Conservation (phyloP, 192 early-diverging fungal species). For the Dimargaris verticillata region DNA sequence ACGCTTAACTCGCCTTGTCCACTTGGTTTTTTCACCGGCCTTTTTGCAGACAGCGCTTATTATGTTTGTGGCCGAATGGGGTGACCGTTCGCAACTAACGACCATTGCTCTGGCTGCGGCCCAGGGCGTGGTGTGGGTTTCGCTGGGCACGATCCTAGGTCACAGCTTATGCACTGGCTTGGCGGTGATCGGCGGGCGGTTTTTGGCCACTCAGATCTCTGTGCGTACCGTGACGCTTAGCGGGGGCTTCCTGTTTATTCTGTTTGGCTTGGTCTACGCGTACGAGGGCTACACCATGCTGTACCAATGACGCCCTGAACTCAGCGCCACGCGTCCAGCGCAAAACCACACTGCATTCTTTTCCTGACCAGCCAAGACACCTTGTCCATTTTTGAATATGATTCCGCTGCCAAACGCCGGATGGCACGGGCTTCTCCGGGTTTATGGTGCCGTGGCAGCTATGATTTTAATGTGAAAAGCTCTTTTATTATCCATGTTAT, state of each 20-base stretch:
- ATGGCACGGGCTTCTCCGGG: too few species aligned
- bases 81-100: constrained; percentile 88
- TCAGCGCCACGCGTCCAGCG: too few species aligned
- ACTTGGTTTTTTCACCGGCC: constrained; percentile 70
- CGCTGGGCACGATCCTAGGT: constrained; percentile 70
- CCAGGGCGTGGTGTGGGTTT: constrained; percentile 82
- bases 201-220: constrained; percentile 71
- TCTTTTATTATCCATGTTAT: too few species aligned
- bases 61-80: constrained; percentile 97
- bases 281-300: constrained; percentile 39
- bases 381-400: too few species aligned
- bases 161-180: constrained; percentile 83
- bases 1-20: constrained; percentile 50
- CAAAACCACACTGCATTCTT: too few species aligned
- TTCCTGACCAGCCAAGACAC: too few species aligned
- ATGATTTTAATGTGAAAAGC: too few species aligned
- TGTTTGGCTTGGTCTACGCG: constrained; percentile 61
- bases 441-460: too few species aligned
- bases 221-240: constrained; percentile 72
- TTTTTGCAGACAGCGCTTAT: constrained; percentile 93
- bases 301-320: too few species aligned
- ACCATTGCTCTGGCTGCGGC: constrained; percentile 93
- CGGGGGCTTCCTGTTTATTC: constrained; percentile 75
- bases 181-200: constrained; percentile 85
- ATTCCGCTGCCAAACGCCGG: too few species aligned